Evolutionary conservation across 371 early-diverging fungal genomes (phyloP).

Genomic region (Mucor plumbeus): DNA sequence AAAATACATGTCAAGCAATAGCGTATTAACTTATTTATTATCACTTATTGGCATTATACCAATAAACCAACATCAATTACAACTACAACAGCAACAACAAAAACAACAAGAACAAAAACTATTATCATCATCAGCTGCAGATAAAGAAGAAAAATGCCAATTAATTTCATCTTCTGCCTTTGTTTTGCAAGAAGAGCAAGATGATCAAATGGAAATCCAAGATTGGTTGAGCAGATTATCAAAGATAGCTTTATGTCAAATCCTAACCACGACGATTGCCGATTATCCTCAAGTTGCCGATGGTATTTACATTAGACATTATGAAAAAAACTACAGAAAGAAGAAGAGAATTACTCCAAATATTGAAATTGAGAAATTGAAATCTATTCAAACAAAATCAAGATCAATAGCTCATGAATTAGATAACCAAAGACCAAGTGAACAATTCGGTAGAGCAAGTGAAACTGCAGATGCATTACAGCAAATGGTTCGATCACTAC

Average conservation of each 20-base stretch:
- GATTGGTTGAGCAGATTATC: constrained; percentile 37
- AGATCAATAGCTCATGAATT: constrained; percentile 27
- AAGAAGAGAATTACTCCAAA: background rate
- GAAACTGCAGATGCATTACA: constrained; percentile 33
- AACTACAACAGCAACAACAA: constrained; percentile 5
- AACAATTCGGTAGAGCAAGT: constrained; percentile 40
- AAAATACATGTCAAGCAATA: constrained; percentile 21
- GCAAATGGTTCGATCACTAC: constrained; percentile 22
- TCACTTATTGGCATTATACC: constrained; percentile 33
- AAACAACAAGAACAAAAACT: background rate
- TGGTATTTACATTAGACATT: constrained; percentile 27
- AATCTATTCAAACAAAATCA: constrained; percentile 28
- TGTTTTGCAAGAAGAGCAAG: constrained; percentile 17
- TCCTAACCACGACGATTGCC: constrained; percentile 32
- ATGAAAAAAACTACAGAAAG: constrained; percentile 17
- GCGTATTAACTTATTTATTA: constrained; percentile 26
- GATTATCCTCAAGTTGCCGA: constrained; percentile 30
- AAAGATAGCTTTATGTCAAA: constrained; percentile 37
- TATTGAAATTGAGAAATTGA: constrained; percentile 18
- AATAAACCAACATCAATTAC: constrained; percentile 10
- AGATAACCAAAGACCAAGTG: constrained; percentile 37
- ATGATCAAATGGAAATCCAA: constrained; percentile 15
- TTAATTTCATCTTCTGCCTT: constrained; percentile 35
- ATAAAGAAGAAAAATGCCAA: constrained; percentile 19
- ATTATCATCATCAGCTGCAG: background rate